Percentiles rank a stretch among this genome's conserved stretches.
phyloP scores from a whole-genome alignment of 768 basidiomycete genomes.

The Suillus variegatus region DNA sequence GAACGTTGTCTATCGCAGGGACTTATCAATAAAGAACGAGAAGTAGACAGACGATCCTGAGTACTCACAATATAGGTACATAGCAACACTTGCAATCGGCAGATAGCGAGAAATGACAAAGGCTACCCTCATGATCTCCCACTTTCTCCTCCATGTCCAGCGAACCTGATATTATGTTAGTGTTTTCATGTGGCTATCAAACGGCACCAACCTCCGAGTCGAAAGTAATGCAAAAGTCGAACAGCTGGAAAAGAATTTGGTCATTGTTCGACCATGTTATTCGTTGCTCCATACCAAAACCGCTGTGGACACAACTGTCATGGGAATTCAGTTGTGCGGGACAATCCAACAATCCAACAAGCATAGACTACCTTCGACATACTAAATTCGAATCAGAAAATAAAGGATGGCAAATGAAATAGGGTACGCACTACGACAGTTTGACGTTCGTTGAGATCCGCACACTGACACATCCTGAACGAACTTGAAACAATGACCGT shows the following conservation, averaged over 20 bases:
- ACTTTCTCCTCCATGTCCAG: slow-evolving; percentile 19
- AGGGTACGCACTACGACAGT: not conserved
- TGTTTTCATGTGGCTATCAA: not conserved
- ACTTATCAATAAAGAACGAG: not conserved
- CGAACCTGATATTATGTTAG: slow-evolving; percentile 12
- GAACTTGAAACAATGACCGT: not conserved
- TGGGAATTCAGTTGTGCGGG: not conserved
- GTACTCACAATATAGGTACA: slow-evolving; percentile 12
- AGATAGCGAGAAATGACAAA: slow-evolving; percentile 24
- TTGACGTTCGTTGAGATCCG: not conserved
- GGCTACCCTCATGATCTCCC: slow-evolving; percentile 19
- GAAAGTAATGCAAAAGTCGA: slow-evolving; percentile 5
- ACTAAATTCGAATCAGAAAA: not conserved
- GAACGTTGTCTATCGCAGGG: not conserved
- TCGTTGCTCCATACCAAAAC: not conserved
- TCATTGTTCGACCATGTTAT: not conserved
- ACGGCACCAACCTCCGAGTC: not conserved
- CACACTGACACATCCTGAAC: not conserved
- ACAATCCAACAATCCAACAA: not conserved
- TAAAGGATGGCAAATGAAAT: not conserved
- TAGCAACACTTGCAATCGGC: slow-evolving; percentile 17
- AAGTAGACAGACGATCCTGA: not conserved
- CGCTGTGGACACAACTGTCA: not conserved
- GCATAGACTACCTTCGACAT: not conserved
- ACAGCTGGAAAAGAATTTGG: not conserved